phyloP scores from a whole-genome alignment of 1,284 basidiomycete genomes.

The Tetrapyrgos nigripes region DNA sequence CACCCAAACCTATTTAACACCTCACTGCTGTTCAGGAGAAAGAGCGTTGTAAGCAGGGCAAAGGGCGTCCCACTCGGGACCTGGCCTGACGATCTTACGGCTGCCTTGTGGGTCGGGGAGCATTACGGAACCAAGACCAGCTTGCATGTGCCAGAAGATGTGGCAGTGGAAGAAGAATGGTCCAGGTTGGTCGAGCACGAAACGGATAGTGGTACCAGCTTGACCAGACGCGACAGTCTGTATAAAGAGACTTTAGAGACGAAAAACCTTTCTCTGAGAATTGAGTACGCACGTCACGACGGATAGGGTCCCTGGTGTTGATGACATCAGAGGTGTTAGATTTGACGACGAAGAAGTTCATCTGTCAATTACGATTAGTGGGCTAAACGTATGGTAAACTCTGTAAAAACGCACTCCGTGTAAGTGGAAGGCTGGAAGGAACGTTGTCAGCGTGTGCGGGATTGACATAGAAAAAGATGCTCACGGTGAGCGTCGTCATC shows the following conservation, averaged over 20 bases:
- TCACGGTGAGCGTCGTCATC: slow-evolving; percentile 19
- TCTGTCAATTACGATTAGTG: slow-evolving; percentile 18
- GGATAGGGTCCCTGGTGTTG: slow-evolving; percentile 28
- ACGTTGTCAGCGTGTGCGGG: slow-evolving; percentile 14
- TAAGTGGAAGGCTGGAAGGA: slow-evolving; percentile 25
- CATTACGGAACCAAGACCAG: slow-evolving; percentile 33
- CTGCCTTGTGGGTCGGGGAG: slow-evolving; percentile 17
- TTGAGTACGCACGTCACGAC: slow-evolving; percentile 24
- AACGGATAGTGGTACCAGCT: slow-evolving; percentile 7
- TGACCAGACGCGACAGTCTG: slow-evolving; percentile 5
- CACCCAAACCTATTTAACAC: no score
- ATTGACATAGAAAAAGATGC: background rate
- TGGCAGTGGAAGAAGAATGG: background rate
- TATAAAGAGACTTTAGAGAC: background rate
- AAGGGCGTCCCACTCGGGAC: background rate
- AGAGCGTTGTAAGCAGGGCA: slow-evolving; percentile 1
- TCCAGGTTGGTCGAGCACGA: slow-evolving; percentile 5
- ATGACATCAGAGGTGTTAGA: slow-evolving; percentile 25
- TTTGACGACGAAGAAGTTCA: slow-evolving; percentile 32
- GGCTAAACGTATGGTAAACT: background rate
- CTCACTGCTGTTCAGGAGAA: background rate
- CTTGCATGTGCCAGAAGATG: slow-evolving; percentile 24
- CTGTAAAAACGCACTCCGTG: slow-evolving; percentile 18
- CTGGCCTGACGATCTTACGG: background rate
- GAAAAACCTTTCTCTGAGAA: background rate